Conservation (phyloP, 306 rosid genomes). For the Trifolium pratense region DNA sequence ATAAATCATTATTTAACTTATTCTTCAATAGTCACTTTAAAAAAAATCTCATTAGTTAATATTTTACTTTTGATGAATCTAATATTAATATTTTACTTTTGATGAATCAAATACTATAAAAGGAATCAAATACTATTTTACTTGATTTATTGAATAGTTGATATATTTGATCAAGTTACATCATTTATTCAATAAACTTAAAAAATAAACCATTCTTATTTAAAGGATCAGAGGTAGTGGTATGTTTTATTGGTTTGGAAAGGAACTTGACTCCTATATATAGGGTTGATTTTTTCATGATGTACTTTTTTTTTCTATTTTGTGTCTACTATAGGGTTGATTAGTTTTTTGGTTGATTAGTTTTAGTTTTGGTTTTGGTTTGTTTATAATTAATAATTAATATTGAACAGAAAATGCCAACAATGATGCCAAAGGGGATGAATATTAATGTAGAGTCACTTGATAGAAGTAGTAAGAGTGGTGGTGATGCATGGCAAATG, state of each 20-base stretch:
- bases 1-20: background rate
- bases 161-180: too few relatives aligned
- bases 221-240: too few relatives aligned
- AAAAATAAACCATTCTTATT: too few relatives aligned
- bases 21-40: background rate
- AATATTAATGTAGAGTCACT: background rate
- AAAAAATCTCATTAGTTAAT: background rate
- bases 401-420: constrained; percentile 60
- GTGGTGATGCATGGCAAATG: constrained; percentile 56
- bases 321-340: too few relatives aligned
- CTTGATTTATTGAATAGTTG: too few relatives aligned
- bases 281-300: background rate
- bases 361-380: constrained; percentile 11
- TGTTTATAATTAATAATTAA: background rate
- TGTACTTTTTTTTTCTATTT: too few relatives aligned
- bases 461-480: background rate
- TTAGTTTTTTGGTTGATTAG: too few relatives aligned
- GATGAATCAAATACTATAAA: background rate
- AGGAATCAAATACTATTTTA: too few relatives aligned
- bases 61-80: too few relatives aligned
- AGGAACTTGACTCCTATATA: too few relatives aligned
- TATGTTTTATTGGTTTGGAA: background rate
- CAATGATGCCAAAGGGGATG: constrained; percentile 56
- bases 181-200: too few relatives aligned
- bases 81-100: background rate